A percentile compares a stretch with the other conserved stretches of the same genome.
Conservation (phyloP, 805 yeast genomes). For the Tetrapisispora pingtungensis region DNA sequence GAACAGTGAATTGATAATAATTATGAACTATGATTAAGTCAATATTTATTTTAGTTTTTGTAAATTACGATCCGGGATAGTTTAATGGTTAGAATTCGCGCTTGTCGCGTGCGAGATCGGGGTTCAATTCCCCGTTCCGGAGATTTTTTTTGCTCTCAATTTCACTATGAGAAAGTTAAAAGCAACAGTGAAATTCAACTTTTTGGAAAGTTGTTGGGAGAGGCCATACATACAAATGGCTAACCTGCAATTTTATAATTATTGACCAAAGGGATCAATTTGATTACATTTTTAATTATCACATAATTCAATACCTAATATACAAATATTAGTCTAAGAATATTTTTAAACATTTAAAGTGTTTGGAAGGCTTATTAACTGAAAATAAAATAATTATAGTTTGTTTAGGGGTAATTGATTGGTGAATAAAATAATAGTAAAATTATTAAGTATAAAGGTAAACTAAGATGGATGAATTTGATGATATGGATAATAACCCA, state of each 20-base stretch:
- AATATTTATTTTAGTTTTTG: too few species aligned
- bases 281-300: too few species aligned
- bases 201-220: too few species aligned
- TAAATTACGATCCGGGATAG: constrained; percentile 8
- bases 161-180: not conserved
- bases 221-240: too few species aligned
- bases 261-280: too few species aligned
- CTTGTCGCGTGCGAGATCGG: constrained; percentile 6
- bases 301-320: too few species aligned
- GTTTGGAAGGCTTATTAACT: not conserved
- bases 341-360: not conserved
- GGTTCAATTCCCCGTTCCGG: constrained; percentile 6
- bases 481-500: constrained; percentile 52
- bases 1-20: too few species aligned
- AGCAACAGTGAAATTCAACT: not conserved
- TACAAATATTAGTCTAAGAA: too few species aligned
- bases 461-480: constrained; percentile 21
- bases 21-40: too few species aligned
- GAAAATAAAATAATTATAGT: not conserved
- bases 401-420: not conserved
- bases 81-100: constrained; percentile 5
- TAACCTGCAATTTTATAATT: too few species aligned
- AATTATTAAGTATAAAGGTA: not conserved
- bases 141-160: constrained; percentile 5
- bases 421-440: not conserved